phyloP scores from a whole-genome alignment of 2,329 filamentous ascomycete genomes.

The Zymoseptoria pseudotritici region DNA sequence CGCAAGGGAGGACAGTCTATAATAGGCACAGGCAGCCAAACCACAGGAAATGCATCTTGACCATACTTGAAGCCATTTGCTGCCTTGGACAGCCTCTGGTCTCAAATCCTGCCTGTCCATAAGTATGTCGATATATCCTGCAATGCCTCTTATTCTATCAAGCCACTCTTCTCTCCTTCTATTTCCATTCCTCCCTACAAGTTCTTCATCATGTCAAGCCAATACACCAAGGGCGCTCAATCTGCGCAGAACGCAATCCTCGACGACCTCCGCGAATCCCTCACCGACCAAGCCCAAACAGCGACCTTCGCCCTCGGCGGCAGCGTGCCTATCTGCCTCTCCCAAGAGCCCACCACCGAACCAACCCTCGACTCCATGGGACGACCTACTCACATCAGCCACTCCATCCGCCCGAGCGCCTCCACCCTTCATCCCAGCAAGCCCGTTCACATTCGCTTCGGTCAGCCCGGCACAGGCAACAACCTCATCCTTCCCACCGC shows the following conservation, averaged over 20 bases:
- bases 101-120: not conserved
- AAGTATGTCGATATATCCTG: not conserved
- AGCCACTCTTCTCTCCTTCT: not conserved
- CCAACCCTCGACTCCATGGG: not conserved
- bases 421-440: not conserved
- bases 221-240: not conserved
- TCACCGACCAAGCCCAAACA: not conserved
- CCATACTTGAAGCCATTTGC: not conserved
- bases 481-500: not conserved
- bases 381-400: not conserved
- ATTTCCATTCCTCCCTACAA: not conserved
- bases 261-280: not conserved
- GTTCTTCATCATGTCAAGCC: not conserved
- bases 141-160: not conserved
- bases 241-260: not conserved
- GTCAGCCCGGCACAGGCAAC: not conserved
- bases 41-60: not conserved
- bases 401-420: not conserved
- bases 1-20: not conserved
- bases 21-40: not conserved
- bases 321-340: not conserved
- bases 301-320: slow-evolving; percentile 4
- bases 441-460: slow-evolving; percentile 1
- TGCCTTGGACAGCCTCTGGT: not conserved
- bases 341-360: not conserved